Base-by-base conservation (phyloP, 768 basidiomycete genomes). In the Pulveroboletus frians region DNA sequence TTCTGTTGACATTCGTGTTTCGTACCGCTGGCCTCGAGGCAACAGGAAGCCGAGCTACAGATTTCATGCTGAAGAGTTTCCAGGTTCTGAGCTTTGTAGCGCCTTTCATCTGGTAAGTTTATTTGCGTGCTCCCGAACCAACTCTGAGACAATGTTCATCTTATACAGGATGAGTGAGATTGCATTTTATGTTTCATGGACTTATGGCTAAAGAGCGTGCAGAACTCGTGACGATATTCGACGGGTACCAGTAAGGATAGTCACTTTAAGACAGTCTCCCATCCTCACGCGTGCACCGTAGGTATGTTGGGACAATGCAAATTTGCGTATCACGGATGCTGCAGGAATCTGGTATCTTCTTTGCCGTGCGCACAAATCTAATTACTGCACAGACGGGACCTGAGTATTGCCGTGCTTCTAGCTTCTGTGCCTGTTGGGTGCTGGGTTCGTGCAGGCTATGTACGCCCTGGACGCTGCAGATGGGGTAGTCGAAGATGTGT, bases 261-360 rank as follows among this genome's bases (percentile, higher is more conserved):
- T 13, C 27, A 14, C 17, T 30, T 44, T 31, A 34, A n/a, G 32
- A 47, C 13, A 11, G 13, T 31, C 35, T 38, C 17, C 39, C 31
- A 43, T 41, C 27, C 40, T 26, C 39, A 43, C 9, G 10, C 1
- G 11, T 45, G n/a, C 35, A 29, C 45, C 50, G 17, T 44, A 88
- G 85, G 60, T 88, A 88, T 57, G 81, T 97, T 39, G 93, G 93
- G 8, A 92, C 87, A 0, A 84, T 96, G 84, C 92, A 95, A 63
- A 92, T 97, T 26, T 94, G 93, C 52, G 83, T 95, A 2, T 83
- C 89, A 17, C 77, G 92, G 11, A 97, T 97, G 93, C 69, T 97
- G 53, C 84, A 87, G 61, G 92, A 97, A 68, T 93, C 91, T 17
- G 85, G 89, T 3, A 83, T 96, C 41, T 94, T 94, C 72, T 92